Base-by-base conservation (phyloP, 768 basidiomycete species). In the Hirschioporus abietinus region DNA sequence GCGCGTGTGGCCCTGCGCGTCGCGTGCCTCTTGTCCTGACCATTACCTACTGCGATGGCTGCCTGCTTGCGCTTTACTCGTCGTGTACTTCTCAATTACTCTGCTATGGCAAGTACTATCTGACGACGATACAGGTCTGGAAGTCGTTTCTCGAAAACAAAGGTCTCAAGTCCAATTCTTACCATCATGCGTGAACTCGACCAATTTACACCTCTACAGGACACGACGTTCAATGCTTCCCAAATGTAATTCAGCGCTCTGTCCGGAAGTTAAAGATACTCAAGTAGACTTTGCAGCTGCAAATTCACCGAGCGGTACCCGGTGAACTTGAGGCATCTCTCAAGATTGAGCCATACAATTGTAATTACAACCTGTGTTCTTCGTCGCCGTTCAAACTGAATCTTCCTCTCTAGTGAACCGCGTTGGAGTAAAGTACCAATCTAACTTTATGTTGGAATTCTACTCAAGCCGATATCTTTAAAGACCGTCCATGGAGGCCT, bases 141-240 rank as follows among this genome's bases (percentile, higher is more conserved):
- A 84, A 86, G 72, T 91, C 89, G 6, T 93, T 94, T 72, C 69
- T 93, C 1, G 85, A 88, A 60, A 90, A 87, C 70, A 83, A 87
- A 82, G 92, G 91, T 88, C 30, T 34, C 25, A 17, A 15, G 15
- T 25, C 15, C 17, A 35, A 15, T 78, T 66, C 27, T 27, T 34
- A 25, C 60, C 27, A 18, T 25, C 20, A 60, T 58, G 30, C 64
- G 58, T 35, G 57, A 20, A 34, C 9, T 58, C 20, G 26, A 27
- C 5, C 30, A 30, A 59, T 17, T 35, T n/a, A 64, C 20, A 15
- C 26, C 20, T 5, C 58, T 67, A 35, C 61, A 92, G 92, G 92
- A 6, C 92, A 94, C 72, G 92, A 93, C 72, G 82, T 84, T 23
- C 86, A 84, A 66, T 92, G 92, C 72, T 91, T 93, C 75, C 91